Evolutionary conservation across 2,329 filamentous ascomycete species (phyloP).

Genomic region (Mycosphaerella sp.): DNA sequence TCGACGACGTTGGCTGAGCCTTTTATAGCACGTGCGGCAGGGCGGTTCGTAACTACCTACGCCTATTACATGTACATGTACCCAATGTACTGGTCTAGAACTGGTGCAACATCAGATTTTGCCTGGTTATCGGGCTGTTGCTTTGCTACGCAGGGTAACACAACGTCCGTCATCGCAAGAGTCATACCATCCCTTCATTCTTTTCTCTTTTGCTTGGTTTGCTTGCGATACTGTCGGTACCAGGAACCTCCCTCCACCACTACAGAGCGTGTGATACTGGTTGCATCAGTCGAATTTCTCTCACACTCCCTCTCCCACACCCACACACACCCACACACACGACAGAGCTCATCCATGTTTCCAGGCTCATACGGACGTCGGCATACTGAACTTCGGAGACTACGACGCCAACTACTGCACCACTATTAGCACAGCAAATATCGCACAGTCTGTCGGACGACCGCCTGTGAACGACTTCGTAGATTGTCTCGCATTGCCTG

Average conservation of each 20-base stretch:
- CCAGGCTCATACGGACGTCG: background rate
- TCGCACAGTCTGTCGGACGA: background rate
- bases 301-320: background rate
- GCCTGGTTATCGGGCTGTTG: background rate
- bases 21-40: background rate
- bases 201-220: background rate
- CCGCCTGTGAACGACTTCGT: background rate
- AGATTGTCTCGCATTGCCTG: background rate
- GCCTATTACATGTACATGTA: no score
- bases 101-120: background rate
- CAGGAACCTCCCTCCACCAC: background rate
- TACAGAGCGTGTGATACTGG: background rate
- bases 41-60: background rate
- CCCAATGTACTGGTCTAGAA: background rate
- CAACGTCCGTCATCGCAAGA: background rate
- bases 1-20: background rate
- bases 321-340: background rate
- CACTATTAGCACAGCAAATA: background rate
- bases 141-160: background rate
- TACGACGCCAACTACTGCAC: background rate
- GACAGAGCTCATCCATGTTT: slow-evolving; percentile 6
- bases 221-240: background rate
- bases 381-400: slow-evolving; percentile 8
- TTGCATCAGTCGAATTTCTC: background rate
- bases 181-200: background rate